A percentile compares a stretch with the other conserved stretches of the same genome.
These are phyloP conservation scores for Triadica sebifera DNA, from an alignment of 345 rosid genomes.

Conservation along the genomic window DNA sequence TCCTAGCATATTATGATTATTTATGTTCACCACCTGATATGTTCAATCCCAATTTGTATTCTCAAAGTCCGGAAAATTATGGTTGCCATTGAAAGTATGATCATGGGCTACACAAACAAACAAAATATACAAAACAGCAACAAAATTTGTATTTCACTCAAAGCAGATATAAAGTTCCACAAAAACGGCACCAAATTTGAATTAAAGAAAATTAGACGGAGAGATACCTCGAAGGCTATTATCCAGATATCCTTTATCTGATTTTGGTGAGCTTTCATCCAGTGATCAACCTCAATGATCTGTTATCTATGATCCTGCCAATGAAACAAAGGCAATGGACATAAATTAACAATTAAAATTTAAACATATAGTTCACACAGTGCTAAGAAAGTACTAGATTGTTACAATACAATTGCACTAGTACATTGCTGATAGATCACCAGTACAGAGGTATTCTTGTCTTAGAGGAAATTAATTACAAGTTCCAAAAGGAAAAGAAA, in stretches of 20 bases:
- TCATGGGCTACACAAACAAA: not conserved
- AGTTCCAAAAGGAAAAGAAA: slow-evolving; percentile 6
- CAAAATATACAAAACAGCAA: not conserved
- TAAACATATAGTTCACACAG: not conserved
- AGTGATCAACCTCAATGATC: slow-evolving; percentile 75
- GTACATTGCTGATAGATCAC: not conserved
- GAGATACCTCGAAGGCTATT: slow-evolving; percentile 63
- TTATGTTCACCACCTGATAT: not conserved
- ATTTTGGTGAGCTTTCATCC: slow-evolving; percentile 62
- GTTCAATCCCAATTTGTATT: too few relatives aligned
- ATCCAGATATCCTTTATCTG: slow-evolving; percentile 53
- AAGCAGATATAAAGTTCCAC: not conserved
- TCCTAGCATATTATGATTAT: not conserved
- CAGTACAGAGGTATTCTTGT: not conserved
- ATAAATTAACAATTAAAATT: not conserved
- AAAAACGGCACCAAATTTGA: slow-evolving; percentile 3
- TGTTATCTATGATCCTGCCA: slow-evolving; percentile 86
- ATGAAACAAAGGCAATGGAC: slow-evolving; percentile 8
- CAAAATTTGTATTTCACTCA: not conserved
- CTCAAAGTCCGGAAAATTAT: not conserved
- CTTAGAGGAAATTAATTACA: slow-evolving; percentile 9
- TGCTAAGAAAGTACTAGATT: not conserved
- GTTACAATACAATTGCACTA: not conserved
- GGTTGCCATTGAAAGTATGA: not conserved
- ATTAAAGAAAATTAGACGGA: slow-evolving; percentile 4